These are phyloP conservation scores for Ophiostoma australiae DNA, from an alignment of 2,329 filamentous ascomycete genomes.

Conservation along the genomic window DNA sequence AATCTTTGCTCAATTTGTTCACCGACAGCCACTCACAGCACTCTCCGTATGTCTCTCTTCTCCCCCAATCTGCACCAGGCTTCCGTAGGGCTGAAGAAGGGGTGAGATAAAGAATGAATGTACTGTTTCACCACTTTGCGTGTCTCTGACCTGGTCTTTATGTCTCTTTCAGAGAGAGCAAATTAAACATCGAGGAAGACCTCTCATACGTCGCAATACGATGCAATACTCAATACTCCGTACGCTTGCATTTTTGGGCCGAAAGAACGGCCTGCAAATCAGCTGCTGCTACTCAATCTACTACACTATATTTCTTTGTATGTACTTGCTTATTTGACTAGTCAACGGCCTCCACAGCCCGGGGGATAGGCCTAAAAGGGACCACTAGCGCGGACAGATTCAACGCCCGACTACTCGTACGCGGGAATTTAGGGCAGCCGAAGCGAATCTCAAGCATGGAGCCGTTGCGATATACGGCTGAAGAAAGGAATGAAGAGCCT, in stretches of 20 bases:
- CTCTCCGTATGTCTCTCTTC: not conserved
- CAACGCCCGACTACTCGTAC: not conserved
- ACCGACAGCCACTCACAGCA: constrained; percentile 12
- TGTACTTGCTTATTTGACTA: too few relatives aligned
- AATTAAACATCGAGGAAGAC: not conserved
- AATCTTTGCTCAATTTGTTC: not conserved
- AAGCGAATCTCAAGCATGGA: not conserved
- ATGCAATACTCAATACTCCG: not conserved
- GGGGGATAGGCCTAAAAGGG: not conserved
- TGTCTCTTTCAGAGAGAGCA: not conserved
- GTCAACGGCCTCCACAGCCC: not conserved
- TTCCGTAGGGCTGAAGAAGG: constrained; percentile 14
- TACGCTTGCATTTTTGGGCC: not conserved
- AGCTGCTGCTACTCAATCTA: not conserved
- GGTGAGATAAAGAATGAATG: not conserved
- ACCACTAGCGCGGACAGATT: not conserved
- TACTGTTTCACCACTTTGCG: not conserved
- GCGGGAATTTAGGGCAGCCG: not conserved
- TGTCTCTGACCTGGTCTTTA: not conserved
- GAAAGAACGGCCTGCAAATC: constrained; percentile 4
- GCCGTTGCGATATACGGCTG: not conserved
- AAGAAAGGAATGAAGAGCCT: not conserved
- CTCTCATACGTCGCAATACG: constrained; percentile 5
- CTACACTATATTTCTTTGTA: too few relatives aligned
- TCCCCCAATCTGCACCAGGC: not conserved